These are phyloP conservation scores for Calophaca sinica DNA, from an alignment of 306 rosid species.

Conservation along the genomic window DNA sequence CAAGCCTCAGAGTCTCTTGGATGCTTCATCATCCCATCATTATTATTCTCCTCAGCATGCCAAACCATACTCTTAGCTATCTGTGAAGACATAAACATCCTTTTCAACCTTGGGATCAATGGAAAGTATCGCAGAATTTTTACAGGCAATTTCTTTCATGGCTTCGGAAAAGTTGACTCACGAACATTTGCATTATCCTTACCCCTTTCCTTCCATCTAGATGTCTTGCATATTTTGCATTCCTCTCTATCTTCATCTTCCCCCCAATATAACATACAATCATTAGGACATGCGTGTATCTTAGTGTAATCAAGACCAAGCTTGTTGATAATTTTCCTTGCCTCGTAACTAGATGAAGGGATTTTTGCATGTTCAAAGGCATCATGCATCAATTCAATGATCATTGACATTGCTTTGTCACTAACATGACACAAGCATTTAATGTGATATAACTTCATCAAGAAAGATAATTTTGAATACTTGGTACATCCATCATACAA, in stretches of 20 bases:
- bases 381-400: conserved; percentile 1
- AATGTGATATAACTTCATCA: not conserved
- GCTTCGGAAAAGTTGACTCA: not conserved
- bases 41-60: no score
- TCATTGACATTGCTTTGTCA: not conserved
- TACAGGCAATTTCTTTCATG: not conserved
- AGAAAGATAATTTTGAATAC: no score
- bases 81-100: no score
- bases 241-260: not conserved
- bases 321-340: not conserved
- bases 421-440: not conserved
- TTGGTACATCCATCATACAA: no score
- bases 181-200: not conserved
- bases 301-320: not conserved
- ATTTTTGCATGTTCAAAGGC: conserved; percentile 8
- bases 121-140: not conserved
- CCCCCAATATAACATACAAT: conserved; percentile 18
- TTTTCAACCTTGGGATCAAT: not conserved
- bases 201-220: not conserved
- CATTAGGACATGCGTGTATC: not conserved
- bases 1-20: not conserved
- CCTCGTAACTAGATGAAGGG: not conserved
- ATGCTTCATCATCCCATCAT: not conserved
- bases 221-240: not conserved
- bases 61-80: no score